Base-by-base conservation (phyloP, 2,329 filamentous ascomycete genomes). In the Phaeosphaeria sp. region DNA sequence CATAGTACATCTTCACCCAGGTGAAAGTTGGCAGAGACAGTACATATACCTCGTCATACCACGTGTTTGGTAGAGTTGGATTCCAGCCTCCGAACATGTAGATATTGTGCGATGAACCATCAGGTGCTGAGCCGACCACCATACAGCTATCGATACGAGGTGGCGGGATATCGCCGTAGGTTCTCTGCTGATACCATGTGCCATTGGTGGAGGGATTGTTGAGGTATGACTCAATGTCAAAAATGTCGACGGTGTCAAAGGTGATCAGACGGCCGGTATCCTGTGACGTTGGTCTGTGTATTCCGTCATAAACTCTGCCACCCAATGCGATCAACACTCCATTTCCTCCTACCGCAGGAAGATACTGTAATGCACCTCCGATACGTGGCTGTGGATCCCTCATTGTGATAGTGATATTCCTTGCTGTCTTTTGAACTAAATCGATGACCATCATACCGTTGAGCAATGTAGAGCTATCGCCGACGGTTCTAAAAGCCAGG, bases 91-190 rank as follows among this genome's bases (percentile, higher is more conserved):
- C 83, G 54, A 84, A 84, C 49, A 85, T 43, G 39, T 73, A 75
- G 30, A 85, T 80, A 52, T 83, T 83, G 51, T 82, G 77, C 53
- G 77, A 80, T 1, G 79, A 81, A 46, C 78, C 77, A 54, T 84
- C 82, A 2, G 75, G 72, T 1, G 81, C 77, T 25, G 79, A 75
- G 15, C 71, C 76, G 0, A 76, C 53, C 0, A 79, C 73, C 3
- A 79, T 60, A 61, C 82, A 84, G 56, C 79, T 81, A 53, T 83
- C 80, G 15, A 80, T 75, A 17, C 81, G 77, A 15, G 75, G 65
- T 22, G 60, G 50, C 1, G 82, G 81, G 18, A 80, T 73, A 8
- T 78, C 66, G 17, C 81, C 79, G 6, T 73, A 74, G 15, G 79
- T 78, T 17, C 66, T 69, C 63, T 83, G 79, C 21, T 71, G 66